Evolutionary conservation across 225 moss, liverwort and hornwort species (phyloP).

Genomic region (Straminergon stramineum): DNA sequence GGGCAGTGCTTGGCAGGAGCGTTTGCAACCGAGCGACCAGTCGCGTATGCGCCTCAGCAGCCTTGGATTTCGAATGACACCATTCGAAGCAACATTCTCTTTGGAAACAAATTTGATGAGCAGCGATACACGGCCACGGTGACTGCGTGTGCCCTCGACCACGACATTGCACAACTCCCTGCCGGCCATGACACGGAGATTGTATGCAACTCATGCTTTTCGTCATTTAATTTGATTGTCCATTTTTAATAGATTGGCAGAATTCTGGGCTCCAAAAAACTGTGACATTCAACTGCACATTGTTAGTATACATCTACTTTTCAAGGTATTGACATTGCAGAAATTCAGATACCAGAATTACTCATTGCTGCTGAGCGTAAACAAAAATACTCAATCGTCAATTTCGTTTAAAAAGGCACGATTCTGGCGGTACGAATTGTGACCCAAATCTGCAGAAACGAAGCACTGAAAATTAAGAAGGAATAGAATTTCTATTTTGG

Average conservation of each 20-base stretch:
- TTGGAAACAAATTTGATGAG: conserved; percentile 36
- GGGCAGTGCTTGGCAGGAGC: conserved; percentile 39
- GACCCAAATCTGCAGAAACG: not conserved
- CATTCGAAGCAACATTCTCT: conserved; percentile 48
- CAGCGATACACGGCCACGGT: conserved; percentile 34
- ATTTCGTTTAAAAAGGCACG: too few relatives aligned
- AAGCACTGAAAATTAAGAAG: not conserved
- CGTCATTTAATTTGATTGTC: not conserved
- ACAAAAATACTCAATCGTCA: too few relatives aligned
- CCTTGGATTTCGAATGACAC: conserved; percentile 80
- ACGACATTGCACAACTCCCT: conserved; percentile 50
- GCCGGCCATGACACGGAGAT: conserved; percentile 78
- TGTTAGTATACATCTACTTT: not conserved
- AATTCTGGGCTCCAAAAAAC: not conserved
- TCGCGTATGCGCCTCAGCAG: conserved; percentile 68
- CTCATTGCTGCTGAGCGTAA: too few relatives aligned
- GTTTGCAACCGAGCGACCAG: conserved; percentile 20
- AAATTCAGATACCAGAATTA: not conserved
- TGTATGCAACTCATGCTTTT: conserved; percentile 1
- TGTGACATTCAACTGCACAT: not conserved
- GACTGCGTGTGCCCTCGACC: conserved; percentile 64
- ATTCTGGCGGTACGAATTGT: too few relatives aligned
- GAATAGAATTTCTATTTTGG: not conserved
- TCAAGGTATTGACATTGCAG: not conserved
- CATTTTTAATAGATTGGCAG: not conserved